These are phyloP conservation scores for Suillus spraguei DNA, from an alignment of 768 basidiomycete genomes.

Conservation along the genomic window DNA sequence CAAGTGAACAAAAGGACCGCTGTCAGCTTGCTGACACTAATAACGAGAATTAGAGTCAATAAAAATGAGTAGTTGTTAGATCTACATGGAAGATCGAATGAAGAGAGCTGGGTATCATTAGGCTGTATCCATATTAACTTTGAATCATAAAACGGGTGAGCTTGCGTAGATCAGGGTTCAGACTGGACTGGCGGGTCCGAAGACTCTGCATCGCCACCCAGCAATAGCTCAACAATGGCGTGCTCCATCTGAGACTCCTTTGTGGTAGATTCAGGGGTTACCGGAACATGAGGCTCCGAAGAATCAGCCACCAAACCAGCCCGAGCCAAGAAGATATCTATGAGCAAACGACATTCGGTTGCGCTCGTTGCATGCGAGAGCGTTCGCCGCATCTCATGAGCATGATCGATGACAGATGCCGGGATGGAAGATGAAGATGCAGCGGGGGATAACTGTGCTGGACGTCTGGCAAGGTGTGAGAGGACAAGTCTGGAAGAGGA, in stretches of 20 bases:
- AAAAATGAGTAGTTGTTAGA: conserved; percentile 10
- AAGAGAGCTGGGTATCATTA: conserved; percentile 12
- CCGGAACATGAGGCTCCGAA: conserved; percentile 30
- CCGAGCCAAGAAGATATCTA: conserved; percentile 79
- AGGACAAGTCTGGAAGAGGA: conserved; percentile 18
- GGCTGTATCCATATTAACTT: conserved; percentile 9
- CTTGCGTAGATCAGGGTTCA: background rate
- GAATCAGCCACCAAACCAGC: conserved; percentile 45
- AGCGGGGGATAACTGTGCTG: conserved; percentile 20
- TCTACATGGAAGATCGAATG: conserved; percentile 3
- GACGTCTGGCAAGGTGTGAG: conserved; percentile 15
- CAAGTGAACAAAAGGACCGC: conserved; percentile 5
- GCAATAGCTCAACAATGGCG: conserved; percentile 51
- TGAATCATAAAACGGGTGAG: background rate
- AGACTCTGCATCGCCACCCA: conserved; percentile 26
- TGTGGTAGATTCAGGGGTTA: conserved; percentile 34
- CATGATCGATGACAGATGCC: conserved; percentile 45
- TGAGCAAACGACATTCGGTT: conserved; percentile 83
- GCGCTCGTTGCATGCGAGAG: conserved; percentile 70
- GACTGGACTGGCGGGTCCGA: background rate
- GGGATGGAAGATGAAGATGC: conserved; percentile 21
- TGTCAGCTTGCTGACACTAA: conserved; percentile 8
- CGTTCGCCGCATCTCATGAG: conserved; percentile 68
- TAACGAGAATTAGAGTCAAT: conserved; percentile 2
- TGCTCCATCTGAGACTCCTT: conserved; percentile 40